A percentile compares a stretch with the other conserved stretches of the same genome.
Evolutionary conservation across 2,329 filamentous ascomycete species (phyloP).

Genomic region (Pseudogymnoascus verrucosus): DNA sequence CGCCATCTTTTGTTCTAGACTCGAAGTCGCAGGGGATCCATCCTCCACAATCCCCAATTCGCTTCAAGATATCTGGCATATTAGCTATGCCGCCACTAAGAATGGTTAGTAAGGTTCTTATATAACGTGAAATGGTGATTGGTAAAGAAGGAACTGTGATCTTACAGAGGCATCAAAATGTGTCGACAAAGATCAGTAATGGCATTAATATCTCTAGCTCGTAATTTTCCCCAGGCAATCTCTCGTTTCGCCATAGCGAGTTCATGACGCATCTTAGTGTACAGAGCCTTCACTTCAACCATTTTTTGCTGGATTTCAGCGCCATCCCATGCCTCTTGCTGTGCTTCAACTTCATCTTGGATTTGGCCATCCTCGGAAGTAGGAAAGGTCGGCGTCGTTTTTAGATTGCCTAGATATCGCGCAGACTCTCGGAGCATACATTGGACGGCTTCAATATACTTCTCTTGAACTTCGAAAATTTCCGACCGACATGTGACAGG

Average conservation of each 20-base stretch:
- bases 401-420: background rate
- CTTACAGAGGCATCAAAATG: conserved; percentile 10
- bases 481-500: conserved; percentile 8
- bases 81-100: background rate
- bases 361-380: background rate
- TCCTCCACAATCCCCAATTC: conserved; percentile 5
- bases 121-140: background rate
- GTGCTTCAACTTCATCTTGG: background rate
- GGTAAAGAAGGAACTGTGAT: background rate
- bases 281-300: conserved; percentile 4
- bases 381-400: conserved; percentile 6
- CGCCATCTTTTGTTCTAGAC: background rate
- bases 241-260: conserved; percentile 8
- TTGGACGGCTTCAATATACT: conserved; percentile 4
- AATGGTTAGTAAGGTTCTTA: background rate
- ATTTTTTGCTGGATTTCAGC: conserved; percentile 3
- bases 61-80: conserved; percentile 8
- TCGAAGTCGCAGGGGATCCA: conserved; percentile 7
- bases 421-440: background rate
- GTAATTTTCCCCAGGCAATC: conserved; percentile 8
- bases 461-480: conserved; percentile 10
- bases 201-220: conserved; percentile 4
- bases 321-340: background rate
- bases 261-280: conserved; percentile 7
- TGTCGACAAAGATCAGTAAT: conserved; percentile 5